phyloP scores from a whole-genome alignment of 805 yeast genomes.

The Kurtzmaniella cleridarum region DNA sequence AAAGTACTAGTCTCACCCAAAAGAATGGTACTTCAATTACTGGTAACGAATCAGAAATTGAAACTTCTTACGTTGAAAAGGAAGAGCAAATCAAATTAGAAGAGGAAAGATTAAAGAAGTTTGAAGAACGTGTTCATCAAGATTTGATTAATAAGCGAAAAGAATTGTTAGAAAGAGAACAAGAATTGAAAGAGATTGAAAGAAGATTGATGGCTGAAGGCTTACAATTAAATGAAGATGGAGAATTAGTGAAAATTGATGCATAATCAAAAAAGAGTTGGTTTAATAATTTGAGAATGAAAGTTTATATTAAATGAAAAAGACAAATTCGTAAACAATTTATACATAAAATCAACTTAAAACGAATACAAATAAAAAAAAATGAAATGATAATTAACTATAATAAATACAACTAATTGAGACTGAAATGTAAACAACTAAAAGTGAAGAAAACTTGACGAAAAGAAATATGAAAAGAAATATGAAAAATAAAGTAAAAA shows the following conservation, averaged over 20 bases:
- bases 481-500: too few species aligned
- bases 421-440: too few species aligned
- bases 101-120: constrained; percentile 80
- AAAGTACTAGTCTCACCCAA: background rate
- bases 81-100: constrained; percentile 88
- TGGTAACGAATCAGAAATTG: constrained; percentile 10
- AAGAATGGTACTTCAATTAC: background rate
- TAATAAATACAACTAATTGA: too few species aligned
- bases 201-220: constrained; percentile 61
- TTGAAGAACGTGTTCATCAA: constrained; percentile 85
- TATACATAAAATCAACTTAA: too few species aligned
- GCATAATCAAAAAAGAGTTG: constrained; percentile 5
- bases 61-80: constrained; percentile 44
- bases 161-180: constrained; percentile 79
- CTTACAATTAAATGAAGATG: constrained; percentile 33
- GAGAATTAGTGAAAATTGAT: constrained; percentile 27
- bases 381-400: too few species aligned
- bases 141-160: constrained; percentile 76
- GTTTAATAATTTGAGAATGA: too few species aligned
- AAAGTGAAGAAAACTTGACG: too few species aligned
- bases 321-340: too few species aligned
- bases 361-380: too few species aligned
- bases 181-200: constrained; percentile 78
- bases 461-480: too few species aligned
- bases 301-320: too few species aligned